These are phyloP conservation scores for Elsinoe batatas DNA, from an alignment of 2,329 filamentous ascomycete genomes.

Conservation along the genomic window DNA sequence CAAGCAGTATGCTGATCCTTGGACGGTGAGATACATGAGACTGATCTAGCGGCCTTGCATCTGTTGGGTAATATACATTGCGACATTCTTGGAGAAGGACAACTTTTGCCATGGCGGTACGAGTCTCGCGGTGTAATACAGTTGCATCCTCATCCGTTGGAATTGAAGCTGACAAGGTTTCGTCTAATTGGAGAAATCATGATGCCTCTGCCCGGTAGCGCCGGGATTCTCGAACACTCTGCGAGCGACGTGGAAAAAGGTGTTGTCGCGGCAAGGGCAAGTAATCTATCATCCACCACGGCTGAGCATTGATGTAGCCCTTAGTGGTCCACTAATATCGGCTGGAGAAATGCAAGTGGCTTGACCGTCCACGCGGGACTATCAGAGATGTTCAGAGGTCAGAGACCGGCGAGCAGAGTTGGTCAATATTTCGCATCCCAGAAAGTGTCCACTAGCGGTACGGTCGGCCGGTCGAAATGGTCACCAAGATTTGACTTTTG, in stretches of 20 bases:
- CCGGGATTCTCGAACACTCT: conserved; percentile 8
- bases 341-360: not conserved
- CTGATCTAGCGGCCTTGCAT: not conserved
- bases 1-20: not conserved
- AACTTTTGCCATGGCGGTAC: not conserved
- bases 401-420: not conserved
- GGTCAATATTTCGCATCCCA: not conserved
- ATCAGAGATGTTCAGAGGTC: not conserved
- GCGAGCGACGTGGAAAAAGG: not conserved
- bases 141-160: not conserved
- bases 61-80: not conserved
- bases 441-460: not conserved
- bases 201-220: not conserved
- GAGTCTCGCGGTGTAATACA: not conserved
- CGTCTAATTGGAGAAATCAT: conserved; percentile 8
- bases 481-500: not conserved
- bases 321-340: not conserved
- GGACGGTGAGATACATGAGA: not conserved
- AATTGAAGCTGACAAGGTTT: not conserved
- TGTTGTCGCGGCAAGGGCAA: not conserved
- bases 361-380: not conserved
- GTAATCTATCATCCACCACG: conserved; percentile 2
- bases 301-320: conserved; percentile 2
- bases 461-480: not conserved
- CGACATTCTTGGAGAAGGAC: not conserved